These are phyloP conservation scores for Eimeria mitis DNA, from an alignment of 169 alveolate genomes.

Conservation along the genomic window DNA sequence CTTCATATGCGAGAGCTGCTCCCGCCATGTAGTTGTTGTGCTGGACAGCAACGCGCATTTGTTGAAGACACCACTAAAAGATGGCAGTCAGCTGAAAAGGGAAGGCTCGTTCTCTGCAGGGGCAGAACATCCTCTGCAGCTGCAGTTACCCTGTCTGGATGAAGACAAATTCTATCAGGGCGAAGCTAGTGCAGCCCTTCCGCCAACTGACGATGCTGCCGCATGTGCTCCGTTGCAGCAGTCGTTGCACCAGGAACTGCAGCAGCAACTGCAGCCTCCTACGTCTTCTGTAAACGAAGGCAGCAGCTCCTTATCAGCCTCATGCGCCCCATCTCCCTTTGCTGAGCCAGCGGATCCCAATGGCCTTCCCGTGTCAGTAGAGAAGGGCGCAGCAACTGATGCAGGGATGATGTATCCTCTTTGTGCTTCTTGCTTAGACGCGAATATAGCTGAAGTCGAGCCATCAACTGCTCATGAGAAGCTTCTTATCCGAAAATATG, in stretches of 20 bases:
- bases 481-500: conserved; percentile 30
- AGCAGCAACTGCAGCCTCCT: conserved; percentile 9
- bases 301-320: not conserved
- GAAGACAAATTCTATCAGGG: not conserved
- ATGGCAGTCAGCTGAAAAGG: not conserved
- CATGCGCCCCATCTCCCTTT: not conserved
- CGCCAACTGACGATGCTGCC: not conserved
- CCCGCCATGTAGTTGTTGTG: conserved; percentile 47
- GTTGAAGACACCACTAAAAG: not conserved
- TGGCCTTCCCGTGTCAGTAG: not conserved
- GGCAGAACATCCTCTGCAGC: not conserved
- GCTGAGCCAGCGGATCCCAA: conserved; percentile 18
- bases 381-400: not conserved
- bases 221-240: conserved; percentile 2
- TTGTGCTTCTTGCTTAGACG: conserved; percentile 26
- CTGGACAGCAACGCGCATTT: not conserved
- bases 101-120: conserved; percentile 1
- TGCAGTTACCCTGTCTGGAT: not conserved
- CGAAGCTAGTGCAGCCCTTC: not conserved
- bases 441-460: conserved; percentile 32
- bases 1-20: conserved; percentile 43
- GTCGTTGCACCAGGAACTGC: conserved; percentile 7
- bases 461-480: conserved; percentile 34
- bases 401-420: conserved; percentile 48
- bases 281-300: not conserved